These are phyloP conservation scores for Populus ilicifolia DNA, from an alignment of 345 rosid genomes.

Conservation along the genomic window DNA sequence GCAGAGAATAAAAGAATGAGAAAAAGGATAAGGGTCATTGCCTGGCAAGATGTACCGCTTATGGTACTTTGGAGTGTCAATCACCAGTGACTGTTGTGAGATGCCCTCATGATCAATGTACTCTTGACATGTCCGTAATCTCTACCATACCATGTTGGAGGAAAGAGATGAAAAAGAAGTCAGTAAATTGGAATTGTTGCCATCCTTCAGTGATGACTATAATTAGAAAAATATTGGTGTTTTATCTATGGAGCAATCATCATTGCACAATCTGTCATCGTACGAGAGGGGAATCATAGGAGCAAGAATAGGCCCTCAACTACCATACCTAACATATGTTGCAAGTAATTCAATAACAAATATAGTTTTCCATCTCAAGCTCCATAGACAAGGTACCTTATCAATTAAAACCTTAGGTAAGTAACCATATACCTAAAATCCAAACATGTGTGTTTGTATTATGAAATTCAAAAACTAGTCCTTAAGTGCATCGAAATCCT, in stretches of 20 bases:
- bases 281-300: background rate
- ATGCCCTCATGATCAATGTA: conserved; percentile 82
- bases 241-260: background rate
- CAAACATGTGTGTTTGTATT: no score
- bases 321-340: background rate
- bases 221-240: background rate
- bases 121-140: conserved; percentile 79
- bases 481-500: background rate
- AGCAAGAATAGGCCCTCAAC: background rate
- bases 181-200: background rate
- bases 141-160: conserved; percentile 37
- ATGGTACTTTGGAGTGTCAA: conserved; percentile 79
- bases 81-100: conserved; percentile 73
- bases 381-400: background rate
- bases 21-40: conserved; percentile 6
- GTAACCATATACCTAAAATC: background rate
- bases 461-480: no score
- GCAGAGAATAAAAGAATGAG: background rate
- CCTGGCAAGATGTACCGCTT: conserved; percentile 90
- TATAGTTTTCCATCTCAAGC: background rate
- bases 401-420: background rate
- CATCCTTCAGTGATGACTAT: background rate
- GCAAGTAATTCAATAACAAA: background rate
- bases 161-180: background rate
- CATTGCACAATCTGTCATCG: background rate